Conservation (phyloP, 1,284 basidiomycete species). For the Ceratobasidium papillatum region DNA sequence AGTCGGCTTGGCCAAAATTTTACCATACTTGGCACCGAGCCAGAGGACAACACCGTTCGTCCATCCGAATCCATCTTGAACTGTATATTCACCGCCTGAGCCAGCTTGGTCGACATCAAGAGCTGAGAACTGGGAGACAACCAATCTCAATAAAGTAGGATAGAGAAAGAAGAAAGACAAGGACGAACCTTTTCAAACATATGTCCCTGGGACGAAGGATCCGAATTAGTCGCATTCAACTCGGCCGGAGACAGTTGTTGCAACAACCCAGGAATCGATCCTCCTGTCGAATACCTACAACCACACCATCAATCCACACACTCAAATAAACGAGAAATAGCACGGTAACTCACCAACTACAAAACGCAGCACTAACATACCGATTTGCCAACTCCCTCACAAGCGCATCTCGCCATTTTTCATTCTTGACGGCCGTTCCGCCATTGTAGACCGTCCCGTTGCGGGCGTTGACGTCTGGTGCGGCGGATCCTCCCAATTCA, state of each 20-base stretch:
- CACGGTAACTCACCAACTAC: conserved; percentile 75
- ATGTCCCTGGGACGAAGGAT: conserved; percentile 54
- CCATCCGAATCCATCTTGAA: conserved; percentile 89
- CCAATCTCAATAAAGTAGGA: neutral
- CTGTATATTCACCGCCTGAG: conserved; percentile 85
- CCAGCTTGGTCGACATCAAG: conserved; percentile 85
- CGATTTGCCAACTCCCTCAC: conserved; percentile 80
- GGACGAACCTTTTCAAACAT: conserved; percentile 89
- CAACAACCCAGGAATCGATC: conserved; percentile 73
- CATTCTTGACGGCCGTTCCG: conserved; percentile 62
- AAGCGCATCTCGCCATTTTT: conserved; percentile 56
- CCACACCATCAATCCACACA: neutral
- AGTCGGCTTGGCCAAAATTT: conserved; percentile 66
- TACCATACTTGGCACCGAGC: conserved; percentile 75
- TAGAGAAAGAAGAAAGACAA: neutral
- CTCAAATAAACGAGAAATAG: neutral
- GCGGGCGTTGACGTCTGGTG: conserved; percentile 66
- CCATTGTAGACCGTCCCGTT: conserved; percentile 74
- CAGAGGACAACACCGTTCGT: conserved; percentile 86
- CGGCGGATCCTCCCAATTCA: conserved; percentile 53
- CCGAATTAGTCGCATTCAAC: conserved; percentile 72
- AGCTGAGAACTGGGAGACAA: conserved; percentile 48
- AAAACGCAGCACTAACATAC: conserved; percentile 82
- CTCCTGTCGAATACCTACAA: conserved; percentile 78
- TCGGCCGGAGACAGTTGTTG: conserved; percentile 72